Percentiles rank a stretch among this genome's conserved stretches.
phyloP scores from a whole-genome alignment of 768 basidiomycete genomes.

The Lactarius trivialis region DNA sequence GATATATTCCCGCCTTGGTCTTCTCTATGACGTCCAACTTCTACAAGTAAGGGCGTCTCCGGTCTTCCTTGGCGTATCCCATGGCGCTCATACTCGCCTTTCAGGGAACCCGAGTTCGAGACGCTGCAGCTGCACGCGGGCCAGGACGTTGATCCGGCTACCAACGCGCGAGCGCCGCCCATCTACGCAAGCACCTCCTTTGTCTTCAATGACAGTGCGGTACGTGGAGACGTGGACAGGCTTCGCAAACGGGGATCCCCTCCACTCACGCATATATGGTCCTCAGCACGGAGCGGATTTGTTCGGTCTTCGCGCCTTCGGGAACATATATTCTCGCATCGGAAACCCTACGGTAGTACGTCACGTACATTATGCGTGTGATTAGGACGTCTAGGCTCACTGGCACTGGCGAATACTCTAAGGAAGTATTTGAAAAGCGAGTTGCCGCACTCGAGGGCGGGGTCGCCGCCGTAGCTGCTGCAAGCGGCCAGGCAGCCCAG shows the following conservation, averaged over 20 bases:
- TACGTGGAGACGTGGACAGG: constrained; percentile 28
- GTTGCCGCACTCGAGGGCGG: constrained; percentile 78
- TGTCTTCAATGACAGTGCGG: constrained; percentile 65
- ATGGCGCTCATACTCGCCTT: not conserved
- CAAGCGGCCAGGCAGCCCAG: constrained; percentile 74
- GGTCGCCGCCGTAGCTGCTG: constrained; percentile 62
- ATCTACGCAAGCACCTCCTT: constrained; percentile 73
- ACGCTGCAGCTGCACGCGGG: constrained; percentile 79
- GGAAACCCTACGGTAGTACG: constrained; percentile 58
- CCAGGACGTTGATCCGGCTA: constrained; percentile 53
- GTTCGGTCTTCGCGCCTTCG: constrained; percentile 56
- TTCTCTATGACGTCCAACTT: constrained; percentile 5
- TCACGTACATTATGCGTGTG: constrained; percentile 22
- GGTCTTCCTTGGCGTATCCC: not conserved
- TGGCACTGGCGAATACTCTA: not conserved
- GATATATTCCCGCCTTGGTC: not conserved
- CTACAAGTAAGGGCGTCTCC: constrained; percentile 2
- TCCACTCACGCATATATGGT: not conserved
- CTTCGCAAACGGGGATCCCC: not conserved
- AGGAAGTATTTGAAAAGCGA: constrained; percentile 77
- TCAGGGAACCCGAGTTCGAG: constrained; percentile 60
- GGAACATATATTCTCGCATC: constrained; percentile 63
- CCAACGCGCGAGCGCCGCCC: constrained; percentile 69
- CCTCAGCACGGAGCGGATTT: constrained; percentile 63
- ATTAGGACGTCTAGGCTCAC: not conserved